Percentiles rank a stretch among this genome's conserved stretches.
Conservation (phyloP, 768 basidiomycete species). For the Lentinula raphanica region DNA sequence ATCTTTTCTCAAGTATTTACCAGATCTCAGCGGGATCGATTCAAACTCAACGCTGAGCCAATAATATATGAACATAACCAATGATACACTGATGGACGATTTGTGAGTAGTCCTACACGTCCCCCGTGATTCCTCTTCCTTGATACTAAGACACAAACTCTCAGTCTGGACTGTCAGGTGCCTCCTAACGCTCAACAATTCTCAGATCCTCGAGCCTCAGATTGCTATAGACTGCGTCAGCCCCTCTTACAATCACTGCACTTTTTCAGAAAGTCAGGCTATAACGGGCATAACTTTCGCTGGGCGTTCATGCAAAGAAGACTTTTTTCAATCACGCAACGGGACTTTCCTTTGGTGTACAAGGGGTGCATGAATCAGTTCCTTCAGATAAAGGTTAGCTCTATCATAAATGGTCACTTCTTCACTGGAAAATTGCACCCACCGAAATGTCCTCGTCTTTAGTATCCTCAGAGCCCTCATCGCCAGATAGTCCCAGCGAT, state of each 20-base stretch:
- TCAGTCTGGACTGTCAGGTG: background rate
- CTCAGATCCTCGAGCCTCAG: too few species aligned
- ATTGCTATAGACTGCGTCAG: background rate
- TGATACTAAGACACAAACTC: background rate
- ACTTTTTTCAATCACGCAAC: background rate
- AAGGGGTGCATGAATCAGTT: background rate
- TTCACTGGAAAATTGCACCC: background rate
- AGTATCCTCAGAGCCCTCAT: background rate
- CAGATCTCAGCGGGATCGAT: background rate
- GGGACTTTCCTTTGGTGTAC: background rate
- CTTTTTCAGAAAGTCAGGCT: background rate
- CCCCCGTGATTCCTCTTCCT: background rate
- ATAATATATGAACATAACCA: background rate
- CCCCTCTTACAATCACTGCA: background rate
- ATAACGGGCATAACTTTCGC: background rate
- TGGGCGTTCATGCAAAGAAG: background rate
- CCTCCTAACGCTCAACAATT: background rate
- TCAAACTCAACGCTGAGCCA: background rate
- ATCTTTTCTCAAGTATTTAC: background rate
- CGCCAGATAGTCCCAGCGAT: background rate
- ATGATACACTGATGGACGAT: background rate
- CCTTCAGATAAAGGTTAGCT: background rate
- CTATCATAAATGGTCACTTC: background rate
- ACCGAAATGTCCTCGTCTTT: background rate
- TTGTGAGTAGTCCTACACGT: background rate